Evolutionary conservation across 2,329 filamentous ascomycete species (phyloP).

Genomic region (Penicillium sp.): DNA sequence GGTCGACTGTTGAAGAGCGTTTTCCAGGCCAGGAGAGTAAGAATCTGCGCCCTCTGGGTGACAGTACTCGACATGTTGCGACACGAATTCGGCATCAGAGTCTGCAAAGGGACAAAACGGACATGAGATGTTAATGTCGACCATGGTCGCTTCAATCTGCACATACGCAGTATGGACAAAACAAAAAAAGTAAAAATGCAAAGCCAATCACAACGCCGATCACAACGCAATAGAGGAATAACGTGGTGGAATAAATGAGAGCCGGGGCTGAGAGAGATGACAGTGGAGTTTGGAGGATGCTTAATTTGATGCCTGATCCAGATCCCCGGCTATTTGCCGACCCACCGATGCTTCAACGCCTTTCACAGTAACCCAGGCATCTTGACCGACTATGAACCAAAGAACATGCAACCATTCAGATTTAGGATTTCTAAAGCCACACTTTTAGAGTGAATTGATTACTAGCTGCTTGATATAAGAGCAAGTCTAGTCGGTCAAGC

Average conservation of each 20-base stretch:
- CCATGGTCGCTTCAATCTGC: conserved; percentile 17
- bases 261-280: not conserved
- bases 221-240: not conserved
- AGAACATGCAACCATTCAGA: no score
- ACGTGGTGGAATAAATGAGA: not conserved
- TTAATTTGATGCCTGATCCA: conserved; percentile 8
- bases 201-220: not conserved
- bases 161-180: not conserved
- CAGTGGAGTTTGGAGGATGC: not conserved
- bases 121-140: conserved; percentile 32
- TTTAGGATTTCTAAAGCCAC: no score
- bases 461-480: no score
- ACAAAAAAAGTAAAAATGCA: not conserved
- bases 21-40: conserved; percentile 19
- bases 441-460: no score
- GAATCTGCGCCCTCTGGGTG: conserved; percentile 43
- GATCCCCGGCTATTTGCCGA: not conserved
- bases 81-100: conserved; percentile 40
- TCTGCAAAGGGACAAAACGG: conserved; percentile 50
- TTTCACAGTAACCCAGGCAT: not conserved
- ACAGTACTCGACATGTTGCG: conserved; percentile 47
- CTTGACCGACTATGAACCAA: not conserved
- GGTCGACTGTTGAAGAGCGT: not conserved
- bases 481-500: no score
- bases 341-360: not conserved